phyloP scores from a whole-genome alignment of 345 rosid species.

The Cardamine chenopodiifolia region DNA sequence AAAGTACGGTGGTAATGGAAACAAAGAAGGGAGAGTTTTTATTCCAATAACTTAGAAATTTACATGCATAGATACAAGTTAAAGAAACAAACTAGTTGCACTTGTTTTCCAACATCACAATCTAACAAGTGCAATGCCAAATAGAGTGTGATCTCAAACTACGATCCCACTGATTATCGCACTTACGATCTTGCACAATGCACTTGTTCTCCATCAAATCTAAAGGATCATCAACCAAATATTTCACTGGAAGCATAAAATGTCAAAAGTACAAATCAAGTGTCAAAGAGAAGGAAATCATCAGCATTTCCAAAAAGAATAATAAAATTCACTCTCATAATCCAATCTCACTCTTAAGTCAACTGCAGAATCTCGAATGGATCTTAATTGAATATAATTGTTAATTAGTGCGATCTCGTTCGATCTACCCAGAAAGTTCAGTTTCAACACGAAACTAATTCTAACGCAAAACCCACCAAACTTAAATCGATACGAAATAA shows the following conservation, averaged over 20 bases:
- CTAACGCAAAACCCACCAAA: conserved; percentile 27
- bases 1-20: neutral
- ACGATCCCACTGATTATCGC: too few relatives aligned
- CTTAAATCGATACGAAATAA: neutral
- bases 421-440: conserved; percentile 27
- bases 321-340: neutral
- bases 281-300: conserved; percentile 15
- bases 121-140: conserved; percentile 12
- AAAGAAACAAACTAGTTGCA: conserved; percentile 11
- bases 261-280: neutral
- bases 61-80: neutral
- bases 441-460: conserved; percentile 8
- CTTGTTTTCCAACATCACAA: neutral
- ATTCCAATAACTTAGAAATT: neutral
- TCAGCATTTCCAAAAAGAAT: conserved; percentile 1
- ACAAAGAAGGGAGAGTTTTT: conserved; percentile 5
- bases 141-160: neutral
- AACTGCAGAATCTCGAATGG: conserved; percentile 1
- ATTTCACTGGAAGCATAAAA: conserved; percentile 37
- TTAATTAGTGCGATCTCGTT: conserved; percentile 19
- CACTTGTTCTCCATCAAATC: too few relatives aligned
- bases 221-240: conserved; percentile 35
- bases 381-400: conserved; percentile 14
- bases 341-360: conserved; percentile 29
- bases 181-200: too few relatives aligned